A percentile compares a stretch with the other conserved stretches of the same genome.
phyloP scores from a whole-genome alignment of 371 early-diverging fungal species.

The Dinochytrium kinnereticum region DNA sequence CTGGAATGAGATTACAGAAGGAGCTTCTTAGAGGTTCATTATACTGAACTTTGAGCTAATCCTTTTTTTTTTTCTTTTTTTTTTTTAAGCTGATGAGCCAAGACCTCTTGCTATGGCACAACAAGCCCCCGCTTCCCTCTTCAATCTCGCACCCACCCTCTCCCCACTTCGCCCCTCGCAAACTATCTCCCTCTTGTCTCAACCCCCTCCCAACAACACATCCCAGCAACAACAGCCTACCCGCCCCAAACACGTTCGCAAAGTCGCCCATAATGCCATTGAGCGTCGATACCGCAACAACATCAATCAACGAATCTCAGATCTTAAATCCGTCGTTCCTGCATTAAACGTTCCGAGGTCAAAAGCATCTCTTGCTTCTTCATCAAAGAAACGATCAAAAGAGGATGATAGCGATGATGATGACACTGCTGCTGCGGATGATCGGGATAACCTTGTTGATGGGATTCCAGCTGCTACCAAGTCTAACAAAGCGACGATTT shows the following conservation, averaged over 20 bases:
- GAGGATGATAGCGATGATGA: conserved; percentile 36
- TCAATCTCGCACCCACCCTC: too few relatives aligned
- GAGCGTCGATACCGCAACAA: conserved; percentile 94
- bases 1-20: too few relatives aligned
- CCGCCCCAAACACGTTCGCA: conserved; percentile 69
- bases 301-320: conserved; percentile 90
- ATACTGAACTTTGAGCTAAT: too few relatives aligned
- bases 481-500: conserved; percentile 88
- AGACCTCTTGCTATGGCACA: too few relatives aligned
- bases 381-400: conserved; percentile 23
- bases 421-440: conserved; percentile 60
- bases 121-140: too few relatives aligned
- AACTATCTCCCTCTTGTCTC: too few relatives aligned
- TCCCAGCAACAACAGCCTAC: too few relatives aligned
- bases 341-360: conserved; percentile 70
- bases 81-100: too few relatives aligned
- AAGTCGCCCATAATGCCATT: conserved; percentile 92
- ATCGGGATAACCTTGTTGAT: conserved; percentile 58
- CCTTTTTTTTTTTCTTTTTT: too few relatives aligned
- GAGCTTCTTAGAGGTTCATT: too few relatives aligned
- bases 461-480: conserved; percentile 60
- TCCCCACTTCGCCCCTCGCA: too few relatives aligned
- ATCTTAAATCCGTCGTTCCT: conserved; percentile 83
- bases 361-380: background rate
- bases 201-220: too few relatives aligned